phyloP scores from a whole-genome alignment of 2,329 filamentous ascomycete species.

The Pseudonectria buxi region DNA sequence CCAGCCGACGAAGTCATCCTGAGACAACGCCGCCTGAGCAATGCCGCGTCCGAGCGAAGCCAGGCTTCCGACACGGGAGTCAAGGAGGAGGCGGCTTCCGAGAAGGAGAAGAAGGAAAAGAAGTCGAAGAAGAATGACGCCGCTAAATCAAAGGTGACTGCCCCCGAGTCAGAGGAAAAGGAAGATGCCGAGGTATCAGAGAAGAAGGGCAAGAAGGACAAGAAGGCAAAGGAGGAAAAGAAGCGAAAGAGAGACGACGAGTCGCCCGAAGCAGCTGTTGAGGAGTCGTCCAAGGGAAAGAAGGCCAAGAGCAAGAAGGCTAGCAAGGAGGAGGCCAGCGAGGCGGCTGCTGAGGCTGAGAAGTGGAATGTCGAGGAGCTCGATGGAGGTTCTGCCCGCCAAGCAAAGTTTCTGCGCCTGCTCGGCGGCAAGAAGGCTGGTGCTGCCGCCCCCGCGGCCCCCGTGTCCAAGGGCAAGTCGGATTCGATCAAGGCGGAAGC shows the following conservation, averaged over 20 bases:
- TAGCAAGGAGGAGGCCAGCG: conserved; percentile 11
- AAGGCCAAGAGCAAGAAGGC: conserved; percentile 20
- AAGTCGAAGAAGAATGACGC: conserved; percentile 7
- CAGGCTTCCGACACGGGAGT: conserved; percentile 9
- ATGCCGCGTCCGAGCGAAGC: conserved; percentile 20
- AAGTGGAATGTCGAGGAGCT: conserved; percentile 49
- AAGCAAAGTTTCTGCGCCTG: conserved; percentile 51
- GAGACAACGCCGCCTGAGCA: conserved; percentile 27
- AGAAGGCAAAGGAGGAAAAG: conserved; percentile 19
- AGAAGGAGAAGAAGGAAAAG: conserved; percentile 10
- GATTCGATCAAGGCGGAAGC: conserved; percentile 37
- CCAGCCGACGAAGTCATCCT: conserved; percentile 25
- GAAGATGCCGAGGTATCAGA: background rate
- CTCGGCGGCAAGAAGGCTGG: conserved; percentile 46
- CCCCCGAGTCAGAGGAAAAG: too few relatives aligned
- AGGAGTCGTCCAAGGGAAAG: conserved; percentile 13
- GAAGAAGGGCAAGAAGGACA: conserved; percentile 14
- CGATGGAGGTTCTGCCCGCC: conserved; percentile 43
- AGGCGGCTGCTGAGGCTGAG: conserved; percentile 24
- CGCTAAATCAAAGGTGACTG: too few relatives aligned
- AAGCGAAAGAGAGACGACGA: conserved; percentile 28
- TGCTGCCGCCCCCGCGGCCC: conserved; percentile 13
- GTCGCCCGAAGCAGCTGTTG: conserved; percentile 8
- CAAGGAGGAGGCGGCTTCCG: conserved; percentile 11
- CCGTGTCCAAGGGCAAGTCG: conserved; percentile 21